Percentiles rank a stretch among this genome's conserved stretches.
These are phyloP conservation scores for Chlorophyllum brunneum DNA, from an alignment of 768 basidiomycete genomes.

Conservation along the genomic window DNA sequence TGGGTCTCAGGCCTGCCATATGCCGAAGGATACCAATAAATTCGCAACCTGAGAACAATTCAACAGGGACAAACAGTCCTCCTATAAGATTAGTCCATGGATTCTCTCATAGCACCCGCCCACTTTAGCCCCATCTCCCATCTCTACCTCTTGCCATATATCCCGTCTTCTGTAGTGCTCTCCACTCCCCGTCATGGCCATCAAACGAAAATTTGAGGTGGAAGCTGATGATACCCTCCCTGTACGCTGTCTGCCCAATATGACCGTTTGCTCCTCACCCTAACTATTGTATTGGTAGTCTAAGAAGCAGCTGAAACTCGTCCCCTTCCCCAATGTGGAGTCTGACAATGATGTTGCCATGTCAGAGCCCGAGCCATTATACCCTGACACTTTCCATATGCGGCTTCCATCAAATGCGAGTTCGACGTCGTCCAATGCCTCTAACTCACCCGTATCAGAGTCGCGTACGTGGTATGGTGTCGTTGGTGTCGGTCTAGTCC, in stretches of 20 bases:
- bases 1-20: not conserved
- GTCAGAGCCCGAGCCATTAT: slow-evolving; percentile 62
- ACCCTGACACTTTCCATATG: slow-evolving; percentile 50
- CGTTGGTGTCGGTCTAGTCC: not conserved
- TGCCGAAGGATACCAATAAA: slow-evolving; percentile 15
- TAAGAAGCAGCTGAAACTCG: slow-evolving; percentile 67
- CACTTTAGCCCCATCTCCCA: slow-evolving; percentile 13
- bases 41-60: slow-evolving; percentile 15
- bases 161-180: slow-evolving; percentile 10
- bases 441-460: slow-evolving; percentile 40
- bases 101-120: slow-evolving; percentile 7
- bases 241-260: slow-evolving; percentile 31
- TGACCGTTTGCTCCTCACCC: slow-evolving; percentile 20
- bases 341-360: slow-evolving; percentile 66
- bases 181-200: slow-evolving; percentile 41
- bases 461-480: slow-evolving; percentile 40
- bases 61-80: slow-evolving; percentile 22
- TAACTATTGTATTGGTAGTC: slow-evolving; percentile 33
- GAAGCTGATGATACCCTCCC: slow-evolving; percentile 52
- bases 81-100: slow-evolving; percentile 24
- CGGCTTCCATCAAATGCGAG: slow-evolving; percentile 67
- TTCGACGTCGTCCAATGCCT: slow-evolving; percentile 47
- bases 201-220: slow-evolving; percentile 73
- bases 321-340: slow-evolving; percentile 69
- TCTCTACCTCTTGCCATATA: slow-evolving; percentile 18